These are phyloP conservation scores for Starmerella vaccinii DNA, from an alignment of 805 yeast genomes.

Conservation along the genomic window DNA sequence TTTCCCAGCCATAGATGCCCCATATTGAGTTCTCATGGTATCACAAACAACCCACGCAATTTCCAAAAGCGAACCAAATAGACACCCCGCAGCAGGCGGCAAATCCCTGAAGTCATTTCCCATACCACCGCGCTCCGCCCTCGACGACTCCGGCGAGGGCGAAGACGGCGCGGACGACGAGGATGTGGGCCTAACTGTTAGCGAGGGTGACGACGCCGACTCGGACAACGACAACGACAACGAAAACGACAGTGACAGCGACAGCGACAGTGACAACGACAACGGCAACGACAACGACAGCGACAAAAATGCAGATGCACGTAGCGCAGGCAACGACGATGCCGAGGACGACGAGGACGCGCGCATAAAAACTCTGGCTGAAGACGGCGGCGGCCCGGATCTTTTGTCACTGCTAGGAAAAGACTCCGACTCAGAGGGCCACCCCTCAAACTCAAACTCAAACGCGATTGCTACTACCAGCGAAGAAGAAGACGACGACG, in stretches of 20 bases:
- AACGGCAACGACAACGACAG: conserved; percentile 46
- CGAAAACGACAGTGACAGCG: neutral
- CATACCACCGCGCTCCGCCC: neutral
- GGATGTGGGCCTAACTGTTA: conserved; percentile 35
- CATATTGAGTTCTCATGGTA: conserved; percentile 5
- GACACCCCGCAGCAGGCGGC: conserved; percentile 1
- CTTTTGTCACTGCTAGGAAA: conserved; percentile 9
- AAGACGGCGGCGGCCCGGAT: conserved; percentile 13
- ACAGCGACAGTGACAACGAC: conserved; percentile 6
- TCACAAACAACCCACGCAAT: neutral
- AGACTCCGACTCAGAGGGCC: conserved; percentile 13
- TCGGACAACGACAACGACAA: conserved; percentile 56
- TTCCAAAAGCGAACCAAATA: neutral
- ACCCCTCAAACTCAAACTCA: conserved; percentile 11
- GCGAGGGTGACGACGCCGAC: conserved; percentile 34
- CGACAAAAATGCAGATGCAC: neutral
- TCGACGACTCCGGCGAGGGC: neutral
- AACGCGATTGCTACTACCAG: conserved; percentile 18
- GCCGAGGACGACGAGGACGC: conserved; percentile 9
- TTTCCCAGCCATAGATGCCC: conserved; percentile 3
- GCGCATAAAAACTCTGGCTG: conserved; percentile 7
- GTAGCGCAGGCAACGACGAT: no score
- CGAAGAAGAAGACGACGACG: conserved; percentile 29
- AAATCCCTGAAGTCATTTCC: conserved; percentile 2
- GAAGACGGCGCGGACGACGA: conserved; percentile 29